Percentiles rank a stretch among this genome's conserved stretches.
These are phyloP conservation scores for Primulina eburnea DNA, from an alignment of 257 asterid species.

Conservation along the genomic window DNA sequence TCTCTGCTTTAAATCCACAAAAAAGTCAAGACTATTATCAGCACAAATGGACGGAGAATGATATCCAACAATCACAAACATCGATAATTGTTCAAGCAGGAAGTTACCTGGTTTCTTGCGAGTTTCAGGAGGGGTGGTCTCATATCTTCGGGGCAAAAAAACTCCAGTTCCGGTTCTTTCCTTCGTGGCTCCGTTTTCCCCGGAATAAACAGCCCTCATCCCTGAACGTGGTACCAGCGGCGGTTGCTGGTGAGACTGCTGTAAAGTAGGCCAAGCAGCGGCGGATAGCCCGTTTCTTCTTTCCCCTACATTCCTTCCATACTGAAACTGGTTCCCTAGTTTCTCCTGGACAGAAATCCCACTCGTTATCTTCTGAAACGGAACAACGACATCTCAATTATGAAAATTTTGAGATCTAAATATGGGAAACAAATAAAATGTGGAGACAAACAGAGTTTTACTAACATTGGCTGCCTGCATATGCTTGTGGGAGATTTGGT, in stretches of 20 bases:
- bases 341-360: conserved; percentile 32
- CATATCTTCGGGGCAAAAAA: conserved; percentile 61
- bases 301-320: conserved; percentile 22
- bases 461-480: conserved; percentile 48
- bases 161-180: conserved; percentile 90
- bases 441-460: not conserved
- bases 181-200: conserved; percentile 47
- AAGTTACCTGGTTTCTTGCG: conserved; percentile 54
- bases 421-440: not conserved
- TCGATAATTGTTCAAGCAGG: not conserved
- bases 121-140: conserved; percentile 30
- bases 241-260: conserved; percentile 44
- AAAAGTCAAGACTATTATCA: conserved; percentile 8
- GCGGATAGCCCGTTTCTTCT: conserved; percentile 21
- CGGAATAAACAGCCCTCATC: conserved; percentile 60
- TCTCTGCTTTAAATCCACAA: conserved; percentile 34
- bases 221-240: conserved; percentile 38
- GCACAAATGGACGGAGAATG: not conserved
- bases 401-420: not conserved
- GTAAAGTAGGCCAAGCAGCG: conserved; percentile 58
- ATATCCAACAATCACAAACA: not conserved
- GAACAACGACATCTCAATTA: not conserved
- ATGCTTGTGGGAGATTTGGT: conserved; percentile 41
- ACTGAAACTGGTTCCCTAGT: conserved; percentile 31
- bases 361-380: conserved; percentile 47